Evolutionary conservation across 2,329 filamentous ascomycete genomes (phyloP).

Genomic region (Sporothrix inflata): DNA sequence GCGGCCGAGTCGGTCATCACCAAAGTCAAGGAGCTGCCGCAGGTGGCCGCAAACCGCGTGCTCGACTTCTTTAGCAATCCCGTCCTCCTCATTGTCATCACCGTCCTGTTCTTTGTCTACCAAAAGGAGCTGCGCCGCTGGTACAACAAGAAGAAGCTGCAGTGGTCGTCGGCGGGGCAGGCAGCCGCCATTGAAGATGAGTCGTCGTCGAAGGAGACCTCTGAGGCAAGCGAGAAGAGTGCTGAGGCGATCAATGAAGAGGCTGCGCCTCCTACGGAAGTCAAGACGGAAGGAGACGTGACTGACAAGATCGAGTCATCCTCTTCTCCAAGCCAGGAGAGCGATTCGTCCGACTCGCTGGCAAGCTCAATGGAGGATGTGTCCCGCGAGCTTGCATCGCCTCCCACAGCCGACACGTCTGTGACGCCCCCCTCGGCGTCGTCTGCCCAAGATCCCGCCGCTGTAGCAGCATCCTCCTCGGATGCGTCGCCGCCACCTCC

Average conservation of each 20-base stretch:
- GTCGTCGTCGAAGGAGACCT: background rate
- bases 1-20: slow-evolving; percentile 46
- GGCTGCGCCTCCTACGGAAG: too few species aligned
- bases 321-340: background rate
- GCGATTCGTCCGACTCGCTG: background rate
- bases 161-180: slow-evolving; percentile 13
- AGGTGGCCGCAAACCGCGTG: slow-evolving; percentile 54
- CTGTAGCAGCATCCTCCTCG: background rate
- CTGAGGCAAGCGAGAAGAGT: background rate
- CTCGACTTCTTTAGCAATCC: slow-evolving; percentile 62
- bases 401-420: background rate
- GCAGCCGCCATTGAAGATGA: background rate
- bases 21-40: slow-evolving; percentile 55
- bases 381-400: background rate
- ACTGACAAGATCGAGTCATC: background rate
- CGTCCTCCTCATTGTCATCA: slow-evolving; percentile 51
- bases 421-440: background rate
- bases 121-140: slow-evolving; percentile 38
- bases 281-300: background rate
- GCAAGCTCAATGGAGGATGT: slow-evolving; percentile 3
- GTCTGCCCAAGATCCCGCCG: background rate
- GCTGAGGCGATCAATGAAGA: background rate
- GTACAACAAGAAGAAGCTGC: slow-evolving; percentile 32
- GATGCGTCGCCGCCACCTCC: background rate
- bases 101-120: slow-evolving; percentile 49